These are phyloP conservation scores for Camellia japonica DNA, from an alignment of 148 eudicot species.

Conservation along the genomic window DNA sequence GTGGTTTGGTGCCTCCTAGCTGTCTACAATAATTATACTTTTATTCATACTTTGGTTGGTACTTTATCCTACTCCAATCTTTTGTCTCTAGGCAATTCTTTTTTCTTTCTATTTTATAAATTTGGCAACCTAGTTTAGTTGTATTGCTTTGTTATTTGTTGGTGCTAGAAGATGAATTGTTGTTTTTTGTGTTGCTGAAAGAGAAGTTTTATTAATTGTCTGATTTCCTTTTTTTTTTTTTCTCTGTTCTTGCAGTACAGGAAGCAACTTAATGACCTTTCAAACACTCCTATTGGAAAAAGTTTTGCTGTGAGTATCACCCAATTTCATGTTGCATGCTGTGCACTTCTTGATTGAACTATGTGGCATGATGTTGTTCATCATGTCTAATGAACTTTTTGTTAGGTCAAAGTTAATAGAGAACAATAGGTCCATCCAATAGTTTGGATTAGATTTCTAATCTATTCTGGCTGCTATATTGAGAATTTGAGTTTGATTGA, in stretches of 20 bases:
- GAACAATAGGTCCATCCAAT: background rate
- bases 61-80: background rate
- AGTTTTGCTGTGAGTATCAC: slow-evolving; percentile 57
- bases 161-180: background rate
- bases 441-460: background rate
- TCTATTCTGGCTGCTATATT: background rate
- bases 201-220: slow-evolving; percentile 8
- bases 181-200: slow-evolving; percentile 1
- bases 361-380: background rate
- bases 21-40: background rate
- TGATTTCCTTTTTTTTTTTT: slow-evolving; percentile 7
- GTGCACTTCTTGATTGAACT: slow-evolving; percentile 12
- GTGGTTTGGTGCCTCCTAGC: too few relatives aligned
- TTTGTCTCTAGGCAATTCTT: background rate
- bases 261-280: slow-evolving; percentile 65
- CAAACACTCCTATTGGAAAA: slow-evolving; percentile 74
- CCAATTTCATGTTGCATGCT: slow-evolving; percentile 5
- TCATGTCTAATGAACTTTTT: background rate
- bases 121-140: background rate
- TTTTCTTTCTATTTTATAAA: background rate
- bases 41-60: background rate
- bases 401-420: background rate
- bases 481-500: background rate
- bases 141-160: background rate
- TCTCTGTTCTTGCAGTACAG: slow-evolving; percentile 64